Evolutionary conservation across 2,329 filamentous ascomycete species (phyloP).

Genomic region (Parastagonospora avenae): DNA sequence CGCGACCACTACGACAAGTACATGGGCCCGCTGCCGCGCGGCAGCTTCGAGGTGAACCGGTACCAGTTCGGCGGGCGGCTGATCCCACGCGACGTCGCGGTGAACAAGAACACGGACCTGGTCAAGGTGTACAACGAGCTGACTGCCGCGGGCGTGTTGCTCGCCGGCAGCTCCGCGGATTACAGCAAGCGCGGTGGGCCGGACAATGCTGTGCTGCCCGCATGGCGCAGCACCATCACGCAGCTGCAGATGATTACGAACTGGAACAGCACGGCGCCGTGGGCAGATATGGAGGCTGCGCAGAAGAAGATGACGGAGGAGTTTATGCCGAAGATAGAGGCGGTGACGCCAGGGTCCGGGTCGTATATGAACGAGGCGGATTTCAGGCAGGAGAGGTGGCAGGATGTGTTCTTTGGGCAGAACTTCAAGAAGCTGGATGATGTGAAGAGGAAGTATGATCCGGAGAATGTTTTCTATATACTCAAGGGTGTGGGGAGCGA

Average conservation of each 20-base stretch:
- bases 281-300: conserved; percentile 12
- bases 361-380: conserved; percentile 36
- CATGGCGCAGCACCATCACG: conserved; percentile 26
- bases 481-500: conserved; percentile 1
- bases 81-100: conserved; percentile 20
- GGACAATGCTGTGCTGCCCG: conserved; percentile 29
- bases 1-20: conserved; percentile 30
- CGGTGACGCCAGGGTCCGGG: conserved; percentile 21
- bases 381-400: conserved; percentile 24
- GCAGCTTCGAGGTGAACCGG: conserved; percentile 21
- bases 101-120: conserved; percentile 20
- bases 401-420: conserved; percentile 52
- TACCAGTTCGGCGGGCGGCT: conserved; percentile 28
- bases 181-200: conserved; percentile 17
- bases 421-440: conserved; percentile 55
- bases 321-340: conserved; percentile 27
- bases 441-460: conserved; percentile 2
- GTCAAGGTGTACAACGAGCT: conserved; percentile 19
- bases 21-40: conserved; percentile 33
- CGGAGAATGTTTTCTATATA: background rate
- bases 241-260: conserved; percentile 26
- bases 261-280: conserved; percentile 22
- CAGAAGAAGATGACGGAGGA: conserved; percentile 20
- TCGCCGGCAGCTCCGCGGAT: conserved; percentile 21
- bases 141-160: conserved; percentile 15